Base-by-base conservation (phyloP, 805 yeast genomes). In the Sugiyamaella smithiae region DNA sequence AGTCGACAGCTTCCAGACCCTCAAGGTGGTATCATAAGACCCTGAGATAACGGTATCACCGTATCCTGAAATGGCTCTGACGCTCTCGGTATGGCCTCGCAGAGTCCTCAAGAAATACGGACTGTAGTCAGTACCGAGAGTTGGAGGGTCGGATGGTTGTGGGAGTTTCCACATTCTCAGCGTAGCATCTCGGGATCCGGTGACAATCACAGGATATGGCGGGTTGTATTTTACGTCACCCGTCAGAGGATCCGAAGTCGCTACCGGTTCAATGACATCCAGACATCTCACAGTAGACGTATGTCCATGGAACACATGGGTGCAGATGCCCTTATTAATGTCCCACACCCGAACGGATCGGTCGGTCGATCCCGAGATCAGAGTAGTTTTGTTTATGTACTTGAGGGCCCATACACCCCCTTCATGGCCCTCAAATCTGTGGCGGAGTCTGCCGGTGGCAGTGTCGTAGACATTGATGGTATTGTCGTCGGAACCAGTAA, bases 371-470 rank as follows among this genome's bases (percentile, higher is more conserved):
- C 98, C 99, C 51, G 95, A 85, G 1, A 91, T 96, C 40, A 93
- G 73, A 6, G 89, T 88, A 48, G 66, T 67, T n/a, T 60, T 58
- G 19, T 87, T 89, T 47, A 78, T 74, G 62, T 89, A 90, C 67
- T 91, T 88, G 64, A 93, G 74, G 1, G 99, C 98, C 99, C 99
- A 93, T 4, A 93, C 99, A 33, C 99, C 99, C 40, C 99, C 99
- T 47, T 85, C 95, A 63, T 93, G 99, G 5, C 97, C 97, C 37
- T 75, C 73, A 38, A 93, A 72, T 4, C 81, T 81, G 36, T 76
- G 71, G 6, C 82, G 60, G 45, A 84, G 71, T 36, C 70, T 69
- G 4, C 97, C 97, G 0, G 85, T 80, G 25, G 74, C 70, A 0
- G 97, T 81, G 55, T 84, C 84, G 66, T 87, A 88, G 6, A 93